Base-by-base conservation (phyloP, 2,329 filamentous ascomycete genomes). In the Ophiocordyceps camponoti-rufipedis region DNA sequence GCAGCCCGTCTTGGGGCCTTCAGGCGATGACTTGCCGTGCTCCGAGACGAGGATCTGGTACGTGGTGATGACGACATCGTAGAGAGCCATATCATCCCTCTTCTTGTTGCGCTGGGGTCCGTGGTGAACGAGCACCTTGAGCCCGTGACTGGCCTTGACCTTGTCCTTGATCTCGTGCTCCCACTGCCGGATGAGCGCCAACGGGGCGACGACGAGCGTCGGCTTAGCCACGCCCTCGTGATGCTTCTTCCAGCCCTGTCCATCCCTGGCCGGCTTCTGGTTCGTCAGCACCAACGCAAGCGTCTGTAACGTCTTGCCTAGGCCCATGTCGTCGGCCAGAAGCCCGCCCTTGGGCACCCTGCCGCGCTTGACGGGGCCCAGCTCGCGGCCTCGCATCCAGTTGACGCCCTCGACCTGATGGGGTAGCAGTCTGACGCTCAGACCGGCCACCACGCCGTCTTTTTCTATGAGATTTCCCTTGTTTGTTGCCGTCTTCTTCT, bases 181-280 rank as follows among this genome's bases (percentile, higher is more conserved):
- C 91, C 91, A 98, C 61, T 98, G 91, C 54, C 91, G 84, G 65
- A 98, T 96, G 41, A 98, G 70, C 7, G 91, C 89, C 29, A 98
- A 67, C 1, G 91, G 91, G 2, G 91, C 91, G 44, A 98, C 85
- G 8, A 98, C 87, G 11, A 98, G 70, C 0, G 91, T 98, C 10
- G 80, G 78, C 58, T 83, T 88, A 53, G 82, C 78, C 23, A 88
- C 67, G 8, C 72, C 70, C 7, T 76, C 71, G 16, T 78, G 76
- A n/a, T 82, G 69, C 58, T 80, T 84, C 57, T 80, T 81, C 65
- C 80, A 75, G 1, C 68, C 68, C 35, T 74, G 68, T 5, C 70
- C 67, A 14, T 74, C 70, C 41, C 73, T 71, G 5, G 52, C 47
- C 3, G 83, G 80, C 54, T 82, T 85, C 16, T 78, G 75, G 55